Conservation (phyloP, 2,329 filamentous ascomycete species). For the Paecilomyces variotii region DNA sequence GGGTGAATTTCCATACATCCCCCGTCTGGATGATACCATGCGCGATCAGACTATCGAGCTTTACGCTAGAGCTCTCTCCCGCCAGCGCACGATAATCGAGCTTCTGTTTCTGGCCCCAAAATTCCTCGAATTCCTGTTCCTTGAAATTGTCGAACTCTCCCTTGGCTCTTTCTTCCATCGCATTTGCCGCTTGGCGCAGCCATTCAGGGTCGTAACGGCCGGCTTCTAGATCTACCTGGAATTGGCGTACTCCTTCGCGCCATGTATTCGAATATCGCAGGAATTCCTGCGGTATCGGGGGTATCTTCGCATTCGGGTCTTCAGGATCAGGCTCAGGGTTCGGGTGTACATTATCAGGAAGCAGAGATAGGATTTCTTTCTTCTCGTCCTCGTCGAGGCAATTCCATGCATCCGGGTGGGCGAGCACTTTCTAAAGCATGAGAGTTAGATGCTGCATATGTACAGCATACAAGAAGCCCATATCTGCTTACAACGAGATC, state of each 20-base stretch:
- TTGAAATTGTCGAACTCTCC: conserved; percentile 53
- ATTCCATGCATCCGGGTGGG: conserved; percentile 33
- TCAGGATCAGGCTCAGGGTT: conserved; percentile 19
- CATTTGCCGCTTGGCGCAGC: conserved; percentile 47
- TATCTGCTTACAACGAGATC: conserved; percentile 30
- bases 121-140: conserved; percentile 46
- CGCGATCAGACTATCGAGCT: conserved; percentile 27
- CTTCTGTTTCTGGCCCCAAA: conserved; percentile 50
- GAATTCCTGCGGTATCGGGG: conserved; percentile 33
- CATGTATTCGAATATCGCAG: conserved; percentile 42
- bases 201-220: conserved; percentile 52
- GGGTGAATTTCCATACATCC: conserved; percentile 35
- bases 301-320: conserved; percentile 23
- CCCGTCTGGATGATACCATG: conserved; percentile 29
- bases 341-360: conserved; percentile 37
- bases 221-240: conserved; percentile 47
- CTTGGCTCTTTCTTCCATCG: conserved; percentile 42
- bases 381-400: conserved; percentile 35
- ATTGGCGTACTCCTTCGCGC: conserved; percentile 46
- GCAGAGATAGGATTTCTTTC: conserved; percentile 28
- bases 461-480: not conserved
- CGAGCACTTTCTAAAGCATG: conserved; percentile 29
- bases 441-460: not conserved
- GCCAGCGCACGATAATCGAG: conserved; percentile 23
- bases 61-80: conserved; percentile 36